phyloP scores from a whole-genome alignment of 2,329 filamentous ascomycete species.

The Coleophoma eucalyptorum region DNA sequence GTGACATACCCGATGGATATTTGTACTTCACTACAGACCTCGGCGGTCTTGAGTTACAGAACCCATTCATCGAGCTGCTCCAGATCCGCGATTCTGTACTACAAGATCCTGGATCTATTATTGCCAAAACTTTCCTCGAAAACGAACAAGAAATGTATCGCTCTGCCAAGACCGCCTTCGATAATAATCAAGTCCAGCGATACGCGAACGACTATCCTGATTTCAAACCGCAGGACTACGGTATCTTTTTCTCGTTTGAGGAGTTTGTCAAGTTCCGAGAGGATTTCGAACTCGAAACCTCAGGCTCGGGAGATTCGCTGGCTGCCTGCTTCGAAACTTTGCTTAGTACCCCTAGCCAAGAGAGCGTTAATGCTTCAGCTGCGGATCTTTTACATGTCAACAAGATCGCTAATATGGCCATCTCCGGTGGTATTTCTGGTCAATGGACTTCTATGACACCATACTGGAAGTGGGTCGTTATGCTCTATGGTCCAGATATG shows the following conservation, averaged over 20 bases:
- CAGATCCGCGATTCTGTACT: slow-evolving; percentile 22
- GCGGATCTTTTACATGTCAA: slow-evolving; percentile 12
- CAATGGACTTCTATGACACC: slow-evolving; percentile 11
- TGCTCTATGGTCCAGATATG: slow-evolving; percentile 35
- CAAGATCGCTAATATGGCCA: neutral
- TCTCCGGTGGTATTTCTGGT: neutral
- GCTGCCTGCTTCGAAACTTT: slow-evolving; percentile 24
- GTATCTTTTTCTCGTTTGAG: slow-evolving; percentile 34
- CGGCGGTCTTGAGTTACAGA: slow-evolving; percentile 36
- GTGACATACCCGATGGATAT: slow-evolving; percentile 35
- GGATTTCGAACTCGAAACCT: slow-evolving; percentile 23
- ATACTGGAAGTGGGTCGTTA: slow-evolving; percentile 35
- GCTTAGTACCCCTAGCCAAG: slow-evolving; percentile 21
- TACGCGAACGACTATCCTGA: slow-evolving; percentile 9
- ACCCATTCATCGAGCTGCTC: slow-evolving; percentile 33
- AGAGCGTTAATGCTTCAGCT: slow-evolving; percentile 20
- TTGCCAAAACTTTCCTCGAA: slow-evolving; percentile 24
- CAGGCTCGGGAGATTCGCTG: slow-evolving; percentile 7
- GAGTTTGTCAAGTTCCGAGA: slow-evolving; percentile 34
- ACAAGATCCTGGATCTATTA: slow-evolving; percentile 17
- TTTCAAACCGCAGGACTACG: slow-evolving; percentile 8
- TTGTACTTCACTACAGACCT: slow-evolving; percentile 35
- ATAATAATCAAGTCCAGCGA: slow-evolving; percentile 8
- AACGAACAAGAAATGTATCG: slow-evolving; percentile 31
- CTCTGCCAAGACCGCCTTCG: slow-evolving; percentile 27